Percentiles rank a stretch among this genome's conserved stretches.
Evolutionary conservation across 441 rosid genomes (phyloP).

Genomic region (Jatropha multifida): DNA sequence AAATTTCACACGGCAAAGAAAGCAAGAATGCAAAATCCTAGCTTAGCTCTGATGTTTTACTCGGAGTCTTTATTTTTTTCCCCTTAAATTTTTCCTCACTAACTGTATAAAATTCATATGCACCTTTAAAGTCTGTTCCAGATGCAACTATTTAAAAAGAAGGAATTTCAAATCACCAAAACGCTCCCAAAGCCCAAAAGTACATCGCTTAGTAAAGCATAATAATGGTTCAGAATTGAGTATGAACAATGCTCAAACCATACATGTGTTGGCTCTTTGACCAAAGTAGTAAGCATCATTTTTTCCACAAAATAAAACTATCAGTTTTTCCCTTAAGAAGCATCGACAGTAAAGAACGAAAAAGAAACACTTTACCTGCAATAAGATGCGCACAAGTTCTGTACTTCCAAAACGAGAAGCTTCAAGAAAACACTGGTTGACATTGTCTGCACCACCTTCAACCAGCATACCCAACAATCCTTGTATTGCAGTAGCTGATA

Average conservation of each 20-base stretch:
- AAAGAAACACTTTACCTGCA: constrained; percentile 53
- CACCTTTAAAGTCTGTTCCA: neutral
- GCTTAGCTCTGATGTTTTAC: neutral
- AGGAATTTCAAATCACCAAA: neutral
- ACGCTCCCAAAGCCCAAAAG: too few species aligned
- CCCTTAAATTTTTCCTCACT: neutral
- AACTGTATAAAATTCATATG: neutral
- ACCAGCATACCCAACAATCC: constrained; percentile 87
- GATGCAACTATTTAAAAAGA: neutral
- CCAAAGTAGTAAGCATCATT: neutral
- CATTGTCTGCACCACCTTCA: constrained; percentile 94
- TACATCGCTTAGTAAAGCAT: too few species aligned
- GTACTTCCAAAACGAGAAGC: constrained; percentile 98
- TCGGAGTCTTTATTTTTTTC: neutral
- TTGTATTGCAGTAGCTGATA: constrained; percentile 79
- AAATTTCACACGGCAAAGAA: neutral
- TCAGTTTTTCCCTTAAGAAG: too few species aligned
- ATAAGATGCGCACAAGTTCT: constrained; percentile 88
- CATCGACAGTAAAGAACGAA: neutral
- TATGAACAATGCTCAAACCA: neutral
- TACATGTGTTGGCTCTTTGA: neutral
- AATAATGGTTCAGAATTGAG: neutral
- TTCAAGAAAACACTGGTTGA: constrained; percentile 93
- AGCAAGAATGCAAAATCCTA: neutral
- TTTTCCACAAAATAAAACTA: neutral